Conservation (phyloP, 148 eudicot species). For the Simmondsia chinensis region DNA sequence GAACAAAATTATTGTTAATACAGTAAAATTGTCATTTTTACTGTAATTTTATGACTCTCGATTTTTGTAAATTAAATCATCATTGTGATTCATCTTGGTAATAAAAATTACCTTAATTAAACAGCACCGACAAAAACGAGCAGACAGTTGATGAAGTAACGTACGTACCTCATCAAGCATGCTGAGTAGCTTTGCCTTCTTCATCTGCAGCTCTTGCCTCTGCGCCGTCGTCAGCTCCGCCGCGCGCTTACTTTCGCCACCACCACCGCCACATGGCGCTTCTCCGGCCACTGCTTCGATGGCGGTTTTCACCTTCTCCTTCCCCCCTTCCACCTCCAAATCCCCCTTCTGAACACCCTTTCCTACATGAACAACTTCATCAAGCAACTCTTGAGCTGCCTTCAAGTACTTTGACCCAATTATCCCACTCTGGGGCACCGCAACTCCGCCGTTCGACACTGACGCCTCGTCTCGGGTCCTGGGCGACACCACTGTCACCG, state of each 20-base stretch:
- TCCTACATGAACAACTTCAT: constrained; percentile 55
- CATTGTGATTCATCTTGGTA: too few relatives aligned
- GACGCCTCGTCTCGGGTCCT: constrained; percentile 23
- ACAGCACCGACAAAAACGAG: not conserved
- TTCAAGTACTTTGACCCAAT: constrained; percentile 60
- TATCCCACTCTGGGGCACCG: constrained; percentile 25
- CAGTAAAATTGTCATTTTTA: too few relatives aligned
- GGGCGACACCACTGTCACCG: constrained; percentile 19
- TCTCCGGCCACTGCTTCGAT: constrained; percentile 8
- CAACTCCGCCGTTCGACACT: constrained; percentile 22
- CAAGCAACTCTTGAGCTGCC: constrained; percentile 48
- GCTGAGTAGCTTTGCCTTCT: constrained; percentile 65
- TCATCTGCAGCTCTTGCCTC: constrained; percentile 70
- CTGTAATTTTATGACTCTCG: too few relatives aligned
- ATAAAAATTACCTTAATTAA: not conserved
- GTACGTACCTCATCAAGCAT: constrained; percentile 73
- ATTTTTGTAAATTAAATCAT: too few relatives aligned
- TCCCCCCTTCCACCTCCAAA: not conserved
- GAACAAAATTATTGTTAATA: too few relatives aligned
- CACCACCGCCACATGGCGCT: constrained; percentile 13
- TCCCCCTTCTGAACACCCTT: constrained; percentile 4
- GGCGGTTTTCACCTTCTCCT: constrained; percentile 17
- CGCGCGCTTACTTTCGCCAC: constrained; percentile 13
- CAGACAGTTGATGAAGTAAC: not conserved
- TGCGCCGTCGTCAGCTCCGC: constrained; percentile 45